phyloP scores from a whole-genome alignment of 257 asterid genomes.

The Verbena officinalis region DNA sequence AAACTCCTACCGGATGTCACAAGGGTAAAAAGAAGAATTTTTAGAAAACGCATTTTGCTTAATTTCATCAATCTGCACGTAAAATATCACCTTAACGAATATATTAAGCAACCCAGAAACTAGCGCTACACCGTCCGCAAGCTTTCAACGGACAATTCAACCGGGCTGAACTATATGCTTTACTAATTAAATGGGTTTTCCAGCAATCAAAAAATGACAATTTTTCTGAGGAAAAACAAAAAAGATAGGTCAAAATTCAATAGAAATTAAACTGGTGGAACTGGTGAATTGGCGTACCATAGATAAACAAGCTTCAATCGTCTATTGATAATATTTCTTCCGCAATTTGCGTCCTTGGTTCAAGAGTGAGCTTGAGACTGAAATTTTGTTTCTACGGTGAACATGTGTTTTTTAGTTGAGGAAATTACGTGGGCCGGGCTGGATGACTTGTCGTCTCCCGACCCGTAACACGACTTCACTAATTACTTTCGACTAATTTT shows the following conservation, averaged over 20 bases:
- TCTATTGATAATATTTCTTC: background rate
- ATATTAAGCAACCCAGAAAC: conserved; percentile 25
- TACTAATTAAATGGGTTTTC: background rate
- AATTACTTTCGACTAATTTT: too few species aligned
- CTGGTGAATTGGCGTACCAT: conserved; percentile 23
- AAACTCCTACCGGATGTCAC: background rate
- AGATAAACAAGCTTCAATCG: conserved; percentile 24
- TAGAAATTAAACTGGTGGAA: background rate
- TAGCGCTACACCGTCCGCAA: conserved; percentile 21
- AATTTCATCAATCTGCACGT: background rate
- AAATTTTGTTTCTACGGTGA: background rate
- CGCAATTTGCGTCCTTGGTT: conserved; percentile 12
- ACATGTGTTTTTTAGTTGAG: background rate
- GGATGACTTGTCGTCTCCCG: background rate
- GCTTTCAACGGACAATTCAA: conserved; percentile 12
- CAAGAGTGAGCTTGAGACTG: background rate
- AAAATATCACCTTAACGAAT: conserved; percentile 10
- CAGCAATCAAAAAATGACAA: background rate
- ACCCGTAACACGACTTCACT: too few species aligned
- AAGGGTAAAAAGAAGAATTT: background rate
- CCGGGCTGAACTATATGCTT: background rate
- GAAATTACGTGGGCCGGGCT: conserved; percentile 15
- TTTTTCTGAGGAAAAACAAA: background rate
- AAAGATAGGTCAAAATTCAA: background rate
- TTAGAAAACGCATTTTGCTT: background rate